phyloP scores from a whole-genome alignment of 257 asterid genomes.

The Verbena officinalis region DNA sequence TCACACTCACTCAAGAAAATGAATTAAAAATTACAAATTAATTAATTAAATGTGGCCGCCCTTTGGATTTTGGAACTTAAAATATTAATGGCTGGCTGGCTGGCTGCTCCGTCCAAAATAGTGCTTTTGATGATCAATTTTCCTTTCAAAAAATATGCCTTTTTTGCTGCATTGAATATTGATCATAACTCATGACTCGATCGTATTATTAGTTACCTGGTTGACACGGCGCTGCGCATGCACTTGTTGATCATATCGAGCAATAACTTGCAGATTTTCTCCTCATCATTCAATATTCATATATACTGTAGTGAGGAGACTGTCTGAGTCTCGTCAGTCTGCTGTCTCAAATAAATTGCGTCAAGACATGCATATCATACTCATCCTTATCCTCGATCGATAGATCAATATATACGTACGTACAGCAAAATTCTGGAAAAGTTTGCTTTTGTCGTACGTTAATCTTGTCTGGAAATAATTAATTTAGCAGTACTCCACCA shows the following conservation, averaged over 20 bases:
- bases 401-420: no score
- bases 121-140: slow-evolving; percentile 1
- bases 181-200: no score
- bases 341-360: no score
- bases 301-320: no score
- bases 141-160: background rate
- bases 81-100: no score
- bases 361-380: no score
- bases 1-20: no score
- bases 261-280: no score
- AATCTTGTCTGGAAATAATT: background rate
- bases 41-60: background rate
- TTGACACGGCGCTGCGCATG: slow-evolving; percentile 37
- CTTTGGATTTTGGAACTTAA: slow-evolving; percentile 1
- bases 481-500: background rate
- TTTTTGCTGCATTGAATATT: slow-evolving; percentile 14
- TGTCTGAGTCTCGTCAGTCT: no score
- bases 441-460: background rate
- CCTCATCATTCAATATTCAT: no score
- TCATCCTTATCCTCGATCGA: no score
- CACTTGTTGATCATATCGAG: background rate
- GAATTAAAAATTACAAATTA: background rate
- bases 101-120: slow-evolving; percentile 8
- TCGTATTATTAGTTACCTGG: slow-evolving; percentile 1
- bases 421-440: slow-evolving; percentile 6